Evolutionary conservation across 1,284 basidiomycete genomes (phyloP).

Genomic region (Malassezia obtusa): DNA sequence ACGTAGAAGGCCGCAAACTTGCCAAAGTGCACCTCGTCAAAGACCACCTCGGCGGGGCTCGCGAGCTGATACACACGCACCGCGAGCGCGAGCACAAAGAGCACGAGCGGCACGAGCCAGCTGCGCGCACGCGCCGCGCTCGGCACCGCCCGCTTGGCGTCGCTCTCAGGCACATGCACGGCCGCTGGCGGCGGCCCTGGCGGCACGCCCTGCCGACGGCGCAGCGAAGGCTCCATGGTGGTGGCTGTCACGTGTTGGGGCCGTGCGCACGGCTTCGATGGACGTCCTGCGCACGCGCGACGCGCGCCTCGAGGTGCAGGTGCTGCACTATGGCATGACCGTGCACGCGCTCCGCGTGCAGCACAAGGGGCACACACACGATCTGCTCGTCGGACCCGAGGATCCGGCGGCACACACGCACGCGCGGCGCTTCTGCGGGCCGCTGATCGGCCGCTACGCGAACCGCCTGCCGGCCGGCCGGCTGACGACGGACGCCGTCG

Average conservation of each 20-base stretch:
- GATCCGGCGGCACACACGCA: slow-evolving; percentile 23
- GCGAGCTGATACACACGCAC: slow-evolving; percentile 30
- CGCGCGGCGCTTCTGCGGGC: slow-evolving; percentile 34
- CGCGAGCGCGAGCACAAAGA: slow-evolving; percentile 25
- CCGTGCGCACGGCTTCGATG: neutral
- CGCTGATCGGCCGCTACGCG: slow-evolving; percentile 38
- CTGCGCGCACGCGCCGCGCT: neutral
- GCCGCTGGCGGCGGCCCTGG: neutral
- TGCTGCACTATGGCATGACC: slow-evolving; percentile 38
- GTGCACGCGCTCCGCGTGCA: slow-evolving; percentile 26
- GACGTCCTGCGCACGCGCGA: neutral
- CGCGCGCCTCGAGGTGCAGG: slow-evolving; percentile 5
- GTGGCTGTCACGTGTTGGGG: slow-evolving; percentile 1
- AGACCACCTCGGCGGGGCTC: slow-evolving; percentile 41
- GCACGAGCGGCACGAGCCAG: slow-evolving; percentile 13
- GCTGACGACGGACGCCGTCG: slow-evolving; percentile 3
- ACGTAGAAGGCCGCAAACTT: slow-evolving; percentile 47
- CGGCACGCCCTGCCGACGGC: neutral
- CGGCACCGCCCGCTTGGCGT: neutral
- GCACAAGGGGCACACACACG: slow-evolving; percentile 12
- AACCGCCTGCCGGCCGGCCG: slow-evolving; percentile 38
- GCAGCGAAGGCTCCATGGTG: neutral
- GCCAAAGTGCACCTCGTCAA: slow-evolving; percentile 48
- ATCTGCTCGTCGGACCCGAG: slow-evolving; percentile 40
- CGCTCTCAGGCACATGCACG: neutral